These are phyloP conservation scores for Salix caprea DNA, from an alignment of 345 rosid species.

Conservation along the genomic window DNA sequence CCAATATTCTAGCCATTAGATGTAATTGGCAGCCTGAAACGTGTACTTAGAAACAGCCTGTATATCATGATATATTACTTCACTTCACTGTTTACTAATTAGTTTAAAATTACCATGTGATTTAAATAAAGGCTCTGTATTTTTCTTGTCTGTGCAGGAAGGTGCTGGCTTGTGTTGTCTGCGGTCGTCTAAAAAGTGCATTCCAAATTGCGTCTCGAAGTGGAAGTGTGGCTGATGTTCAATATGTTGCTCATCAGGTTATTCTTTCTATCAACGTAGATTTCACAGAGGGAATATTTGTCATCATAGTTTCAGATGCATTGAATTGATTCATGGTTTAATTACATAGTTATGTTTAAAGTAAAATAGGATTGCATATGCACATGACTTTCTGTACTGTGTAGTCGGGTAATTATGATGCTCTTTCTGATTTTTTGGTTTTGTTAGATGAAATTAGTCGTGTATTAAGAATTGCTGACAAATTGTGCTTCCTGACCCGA, in stretches of 20 bases:
- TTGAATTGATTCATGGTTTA: background rate
- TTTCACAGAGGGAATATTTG: background rate
- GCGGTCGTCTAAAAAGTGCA: constrained; percentile 96
- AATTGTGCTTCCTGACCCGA: background rate
- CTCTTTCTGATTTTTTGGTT: background rate
- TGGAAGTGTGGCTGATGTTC: constrained; percentile 97
- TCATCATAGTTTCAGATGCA: background rate
- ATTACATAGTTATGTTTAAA: background rate
- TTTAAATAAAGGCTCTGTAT: background rate
- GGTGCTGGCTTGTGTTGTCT: constrained; percentile 92
- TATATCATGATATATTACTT: too few relatives aligned
- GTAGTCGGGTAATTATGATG: too few relatives aligned
- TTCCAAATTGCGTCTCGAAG: constrained; percentile 94
- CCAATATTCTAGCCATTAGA: background rate
- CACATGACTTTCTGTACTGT: background rate
- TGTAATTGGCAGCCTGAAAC: background rate
- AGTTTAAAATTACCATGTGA: too few relatives aligned
- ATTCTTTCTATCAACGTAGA: background rate
- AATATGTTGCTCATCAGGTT: constrained; percentile 96
- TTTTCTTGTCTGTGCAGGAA: constrained; percentile 51
- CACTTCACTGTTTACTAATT: too few relatives aligned
- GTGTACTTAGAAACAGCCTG: too few relatives aligned
- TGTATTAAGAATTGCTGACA: background rate
- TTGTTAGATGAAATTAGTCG: background rate
- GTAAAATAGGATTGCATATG: background rate